phyloP scores from a whole-genome alignment of 441 rosid genomes.

The Mallotus japonicus region DNA sequence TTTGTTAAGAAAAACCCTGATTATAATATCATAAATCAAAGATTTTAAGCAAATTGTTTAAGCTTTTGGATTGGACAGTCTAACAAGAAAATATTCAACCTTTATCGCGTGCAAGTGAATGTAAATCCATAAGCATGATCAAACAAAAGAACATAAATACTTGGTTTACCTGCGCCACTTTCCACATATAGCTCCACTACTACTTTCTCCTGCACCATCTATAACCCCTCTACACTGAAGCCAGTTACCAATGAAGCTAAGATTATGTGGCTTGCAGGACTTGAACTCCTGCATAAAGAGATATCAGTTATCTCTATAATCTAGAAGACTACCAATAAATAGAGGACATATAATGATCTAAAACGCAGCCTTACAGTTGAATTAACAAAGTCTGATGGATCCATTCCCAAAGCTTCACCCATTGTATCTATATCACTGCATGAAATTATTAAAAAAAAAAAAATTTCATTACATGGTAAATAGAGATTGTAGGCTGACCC shows the following conservation, averaged over 20 bases:
- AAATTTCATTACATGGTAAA: neutral
- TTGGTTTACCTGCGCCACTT: slow-evolving; percentile 83
- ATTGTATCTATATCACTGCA: slow-evolving; percentile 48
- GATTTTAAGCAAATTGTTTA: neutral
- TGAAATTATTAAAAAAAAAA: slow-evolving; percentile 23
- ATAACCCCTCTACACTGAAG: slow-evolving; percentile 65
- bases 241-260: slow-evolving; percentile 42
- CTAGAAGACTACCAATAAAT: slow-evolving; percentile 15
- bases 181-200: slow-evolving; percentile 64
- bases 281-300: slow-evolving; percentile 42
- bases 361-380: slow-evolving; percentile 45
- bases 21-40: neutral
- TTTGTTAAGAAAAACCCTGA: neutral
- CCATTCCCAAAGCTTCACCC: slow-evolving; percentile 52
- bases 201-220: slow-evolving; percentile 36
- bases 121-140: slow-evolving; percentile 1
- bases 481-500: too few species aligned
- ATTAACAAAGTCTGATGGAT: slow-evolving; percentile 35
- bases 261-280: slow-evolving; percentile 16
- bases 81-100: neutral
- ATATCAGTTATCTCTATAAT: slow-evolving; percentile 23
- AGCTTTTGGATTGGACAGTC: neutral
- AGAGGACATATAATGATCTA: slow-evolving; percentile 10
- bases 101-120: neutral
- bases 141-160: slow-evolving; percentile 11